A percentile compares a stretch with the other conserved stretches of the same genome.
phyloP scores from a whole-genome alignment of 352 stramenopile genomes.

The Thalassiosira mediterranea region DNA sequence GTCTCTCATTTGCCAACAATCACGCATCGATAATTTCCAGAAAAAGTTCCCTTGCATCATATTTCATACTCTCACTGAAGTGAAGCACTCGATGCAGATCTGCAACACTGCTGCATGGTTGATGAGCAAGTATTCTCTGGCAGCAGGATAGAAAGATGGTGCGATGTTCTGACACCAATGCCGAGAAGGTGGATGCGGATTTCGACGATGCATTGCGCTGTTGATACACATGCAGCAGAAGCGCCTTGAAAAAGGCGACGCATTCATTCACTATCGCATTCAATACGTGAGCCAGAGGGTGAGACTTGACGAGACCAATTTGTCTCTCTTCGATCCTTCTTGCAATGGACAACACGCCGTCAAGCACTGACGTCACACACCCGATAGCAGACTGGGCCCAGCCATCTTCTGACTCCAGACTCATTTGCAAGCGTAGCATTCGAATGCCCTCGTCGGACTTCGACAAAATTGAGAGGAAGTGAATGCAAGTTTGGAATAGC shows the following conservation, averaged over 20 bases:
- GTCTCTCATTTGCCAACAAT: background rate
- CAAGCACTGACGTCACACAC: slow-evolving; percentile 37
- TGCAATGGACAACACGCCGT: slow-evolving; percentile 17
- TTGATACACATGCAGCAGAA: slow-evolving; percentile 34
- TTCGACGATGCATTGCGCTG: slow-evolving; percentile 22
- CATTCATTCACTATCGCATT: slow-evolving; percentile 38
- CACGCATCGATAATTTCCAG: slow-evolving; percentile 21
- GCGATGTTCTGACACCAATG: slow-evolving; percentile 40
- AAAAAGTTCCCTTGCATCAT: slow-evolving; percentile 25
- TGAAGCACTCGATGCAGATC: slow-evolving; percentile 4
- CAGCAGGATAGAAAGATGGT: slow-evolving; percentile 46
- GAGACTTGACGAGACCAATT: background rate
- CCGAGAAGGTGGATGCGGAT: slow-evolving; percentile 16
- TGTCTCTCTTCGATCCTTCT: slow-evolving; percentile 13
- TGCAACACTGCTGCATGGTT: slow-evolving; percentile 5
- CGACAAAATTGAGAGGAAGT: slow-evolving; percentile 41
- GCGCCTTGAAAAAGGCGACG: slow-evolving; percentile 43
- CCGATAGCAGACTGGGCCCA: slow-evolving; percentile 51
- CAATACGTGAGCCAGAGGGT: slow-evolving; percentile 1
- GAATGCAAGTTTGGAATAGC: slow-evolving; percentile 22
- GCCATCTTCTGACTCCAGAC: slow-evolving; percentile 23
- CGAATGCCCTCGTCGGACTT: slow-evolving; percentile 42
- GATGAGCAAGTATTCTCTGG: slow-evolving; percentile 26
- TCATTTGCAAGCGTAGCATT: slow-evolving; percentile 41
- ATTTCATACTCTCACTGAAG: slow-evolving; percentile 32